Conservation (phyloP, 2,329 filamentous ascomycete species). For the Calonectria hawksworthii region DNA sequence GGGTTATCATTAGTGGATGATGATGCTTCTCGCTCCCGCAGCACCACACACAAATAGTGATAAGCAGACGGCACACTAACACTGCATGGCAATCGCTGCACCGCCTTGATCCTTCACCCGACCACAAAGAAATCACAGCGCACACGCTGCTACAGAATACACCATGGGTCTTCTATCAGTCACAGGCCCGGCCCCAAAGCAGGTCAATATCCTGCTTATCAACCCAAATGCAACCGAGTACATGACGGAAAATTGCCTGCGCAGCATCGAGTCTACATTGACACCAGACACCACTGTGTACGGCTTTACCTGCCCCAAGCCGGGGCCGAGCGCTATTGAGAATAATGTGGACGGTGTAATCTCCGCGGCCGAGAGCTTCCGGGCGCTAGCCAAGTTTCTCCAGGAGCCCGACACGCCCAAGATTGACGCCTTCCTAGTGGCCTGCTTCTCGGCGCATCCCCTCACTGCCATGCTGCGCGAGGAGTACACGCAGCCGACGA, state of each 20-base stretch:
- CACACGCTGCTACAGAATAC: not conserved
- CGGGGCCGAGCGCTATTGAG: conserved; percentile 6
- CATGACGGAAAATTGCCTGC: conserved; percentile 10
- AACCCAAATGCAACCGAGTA: conserved; percentile 15
- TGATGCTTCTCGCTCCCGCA: not conserved
- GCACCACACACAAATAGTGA: not conserved
- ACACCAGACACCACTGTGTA: not conserved
- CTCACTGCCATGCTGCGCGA: conserved; percentile 12
- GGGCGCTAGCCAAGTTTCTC: not conserved
- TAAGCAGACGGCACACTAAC: not conserved
- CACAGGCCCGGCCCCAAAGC: not conserved
- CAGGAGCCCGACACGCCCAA: not conserved
- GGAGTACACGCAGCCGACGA: conserved; percentile 10
- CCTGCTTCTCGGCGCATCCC: conserved; percentile 11
- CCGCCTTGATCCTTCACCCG: not conserved
- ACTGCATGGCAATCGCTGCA: not conserved
- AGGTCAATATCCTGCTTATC: conserved; percentile 15
- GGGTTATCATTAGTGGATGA: not conserved
- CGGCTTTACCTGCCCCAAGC: conserved; percentile 2
- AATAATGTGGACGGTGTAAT: conserved; percentile 6
- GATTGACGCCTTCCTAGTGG: conserved; percentile 4
- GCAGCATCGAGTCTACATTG: not conserved
- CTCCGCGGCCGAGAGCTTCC: conserved; percentile 5
- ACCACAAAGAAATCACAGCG: not conserved
- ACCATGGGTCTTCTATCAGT: not conserved